These are phyloP conservation scores for Polytrichum formosum DNA, from an alignment of 225 moss, liverwort and hornwort genomes.

Conservation along the genomic window DNA sequence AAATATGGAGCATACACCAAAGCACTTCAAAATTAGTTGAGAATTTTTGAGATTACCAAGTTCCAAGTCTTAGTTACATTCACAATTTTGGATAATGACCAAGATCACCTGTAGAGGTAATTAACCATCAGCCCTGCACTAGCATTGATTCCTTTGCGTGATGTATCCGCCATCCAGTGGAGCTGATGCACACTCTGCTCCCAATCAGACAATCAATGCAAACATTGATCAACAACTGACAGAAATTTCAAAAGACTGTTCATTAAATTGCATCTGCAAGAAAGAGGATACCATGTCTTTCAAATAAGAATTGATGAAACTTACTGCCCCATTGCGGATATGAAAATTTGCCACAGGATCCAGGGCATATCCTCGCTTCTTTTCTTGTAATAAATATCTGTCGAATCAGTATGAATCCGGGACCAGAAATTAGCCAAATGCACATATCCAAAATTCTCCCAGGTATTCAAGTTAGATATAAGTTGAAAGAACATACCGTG, in stretches of 20 bases:
- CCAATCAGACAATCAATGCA: not conserved
- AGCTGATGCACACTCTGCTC: slow-evolving; percentile 82
- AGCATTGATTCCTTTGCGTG: slow-evolving; percentile 60
- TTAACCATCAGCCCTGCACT: slow-evolving; percentile 97
- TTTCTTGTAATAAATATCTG: slow-evolving; percentile 84
- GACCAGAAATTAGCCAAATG: not conserved
- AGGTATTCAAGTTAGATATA: not conserved
- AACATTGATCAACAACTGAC: not conserved
- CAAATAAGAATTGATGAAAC: slow-evolving; percentile 9
- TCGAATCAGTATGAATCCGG: not conserved
- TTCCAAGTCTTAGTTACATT: too few relatives aligned
- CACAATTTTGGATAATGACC: too few relatives aligned
- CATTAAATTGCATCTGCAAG: not conserved
- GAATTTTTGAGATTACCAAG: too few relatives aligned
- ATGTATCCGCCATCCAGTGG: slow-evolving; percentile 97
- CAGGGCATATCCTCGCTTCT: slow-evolving; percentile 88
- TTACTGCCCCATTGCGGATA: slow-evolving; percentile 95
- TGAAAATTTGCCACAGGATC: slow-evolving; percentile 94
- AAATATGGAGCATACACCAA: too few relatives aligned
- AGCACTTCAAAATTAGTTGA: too few relatives aligned
- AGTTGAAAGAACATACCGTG: slow-evolving; percentile 48
- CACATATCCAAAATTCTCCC: not conserved
- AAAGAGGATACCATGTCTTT: too few relatives aligned
- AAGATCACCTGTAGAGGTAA: slow-evolving; percentile 77
- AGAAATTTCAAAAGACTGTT: not conserved